Evolutionary conservation across 2,329 filamentous ascomycete genomes (phyloP).

Genomic region (Capronia americana): DNA sequence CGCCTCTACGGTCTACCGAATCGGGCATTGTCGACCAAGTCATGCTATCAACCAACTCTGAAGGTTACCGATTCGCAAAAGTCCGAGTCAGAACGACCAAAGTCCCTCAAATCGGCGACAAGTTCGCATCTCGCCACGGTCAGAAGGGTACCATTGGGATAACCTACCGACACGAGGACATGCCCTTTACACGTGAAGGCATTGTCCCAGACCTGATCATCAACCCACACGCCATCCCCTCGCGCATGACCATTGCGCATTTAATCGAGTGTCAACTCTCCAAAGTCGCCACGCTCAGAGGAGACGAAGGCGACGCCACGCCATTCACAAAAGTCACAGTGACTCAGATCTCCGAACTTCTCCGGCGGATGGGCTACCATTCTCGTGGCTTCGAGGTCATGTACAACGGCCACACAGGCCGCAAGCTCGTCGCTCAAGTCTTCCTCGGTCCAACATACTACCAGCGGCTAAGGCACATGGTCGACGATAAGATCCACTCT

Average conservation of each 20-base stretch:
- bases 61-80: slow-evolving; percentile 95
- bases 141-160: slow-evolving; percentile 99
- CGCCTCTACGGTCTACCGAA: slow-evolving; percentile 90
- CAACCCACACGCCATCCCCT: slow-evolving; percentile 99
- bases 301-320: slow-evolving; percentile 95
- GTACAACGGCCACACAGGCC: slow-evolving; percentile 97
- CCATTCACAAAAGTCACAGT: slow-evolving; percentile 98
- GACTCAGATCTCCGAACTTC: slow-evolving; percentile 84
- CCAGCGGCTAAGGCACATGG: slow-evolving; percentile 98
- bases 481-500: slow-evolving; percentile 99
- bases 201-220: slow-evolving; percentile 96
- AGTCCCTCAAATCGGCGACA: slow-evolving; percentile 97
- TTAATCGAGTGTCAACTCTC: slow-evolving; percentile 98
- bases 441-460: slow-evolving; percentile 99
- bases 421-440: slow-evolving; percentile 89
- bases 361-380: slow-evolving; percentile 91
- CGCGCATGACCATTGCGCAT: slow-evolving; percentile 99
- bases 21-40: slow-evolving; percentile 96
- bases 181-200: slow-evolving; percentile 95
- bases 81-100: slow-evolving; percentile 97
- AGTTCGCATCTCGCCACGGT: slow-evolving; percentile 98
- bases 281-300: slow-evolving; percentile 91
- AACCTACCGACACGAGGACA: slow-evolving; percentile 95
- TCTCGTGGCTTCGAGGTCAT: slow-evolving; percentile 97
- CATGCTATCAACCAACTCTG: slow-evolving; percentile 89